Evolutionary conservation across 2,329 filamentous ascomycete genomes (phyloP).

Genomic region (Aspergillus sergii): DNA sequence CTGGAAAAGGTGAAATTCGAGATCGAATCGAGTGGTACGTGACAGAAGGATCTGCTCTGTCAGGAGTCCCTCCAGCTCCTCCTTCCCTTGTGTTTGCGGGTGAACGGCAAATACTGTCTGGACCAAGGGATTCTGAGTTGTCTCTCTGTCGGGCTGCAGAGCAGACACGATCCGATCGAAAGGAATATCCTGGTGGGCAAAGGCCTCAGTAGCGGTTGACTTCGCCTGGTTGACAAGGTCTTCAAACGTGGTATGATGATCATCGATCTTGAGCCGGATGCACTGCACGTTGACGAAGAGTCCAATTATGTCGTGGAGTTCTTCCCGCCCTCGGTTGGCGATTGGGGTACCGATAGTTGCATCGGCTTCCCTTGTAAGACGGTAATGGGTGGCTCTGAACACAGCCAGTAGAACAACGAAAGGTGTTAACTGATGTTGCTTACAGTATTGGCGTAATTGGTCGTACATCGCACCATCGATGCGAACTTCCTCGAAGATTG

Average conservation of each 20-base stretch:
- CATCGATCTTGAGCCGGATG: not conserved
- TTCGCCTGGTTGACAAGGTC: not conserved
- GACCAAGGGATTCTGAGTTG: not conserved
- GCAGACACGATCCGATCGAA: not conserved
- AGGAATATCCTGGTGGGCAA: not conserved
- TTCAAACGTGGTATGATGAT: not conserved
- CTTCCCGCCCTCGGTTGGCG: not conserved
- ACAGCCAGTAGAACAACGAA: not conserved
- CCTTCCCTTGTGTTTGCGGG: not conserved
- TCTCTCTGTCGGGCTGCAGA: not conserved
- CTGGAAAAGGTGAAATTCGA: not conserved
- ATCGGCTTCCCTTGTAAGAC: not conserved
- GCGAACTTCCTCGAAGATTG: not conserved
- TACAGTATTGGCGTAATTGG: not conserved
- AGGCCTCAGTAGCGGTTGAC: not conserved
- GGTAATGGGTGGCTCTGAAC: not conserved
- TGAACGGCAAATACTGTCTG: not conserved
- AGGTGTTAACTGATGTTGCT: not conserved
- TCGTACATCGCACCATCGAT: not conserved
- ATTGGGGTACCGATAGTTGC: not conserved
- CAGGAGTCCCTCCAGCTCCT: not conserved
- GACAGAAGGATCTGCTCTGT: not conserved
- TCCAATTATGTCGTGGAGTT: not conserved
- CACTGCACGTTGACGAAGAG: not conserved
- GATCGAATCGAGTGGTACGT: not conserved